Conservation (phyloP, 805 yeast species). For the Brettanomyces nanus region DNA sequence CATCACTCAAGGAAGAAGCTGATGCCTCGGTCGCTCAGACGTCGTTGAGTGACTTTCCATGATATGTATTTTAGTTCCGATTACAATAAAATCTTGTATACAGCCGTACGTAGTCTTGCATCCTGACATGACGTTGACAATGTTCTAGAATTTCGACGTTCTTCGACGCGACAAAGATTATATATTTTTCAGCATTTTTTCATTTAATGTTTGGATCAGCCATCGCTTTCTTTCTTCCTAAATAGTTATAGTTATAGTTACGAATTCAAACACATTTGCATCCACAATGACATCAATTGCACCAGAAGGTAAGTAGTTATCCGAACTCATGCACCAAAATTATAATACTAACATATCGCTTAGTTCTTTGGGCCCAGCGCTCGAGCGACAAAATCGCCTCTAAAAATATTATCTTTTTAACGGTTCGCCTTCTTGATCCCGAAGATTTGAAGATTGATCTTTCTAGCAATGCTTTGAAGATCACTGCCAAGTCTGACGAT, state of each 20-base stretch:
- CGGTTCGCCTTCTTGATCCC: slow-evolving; percentile 68
- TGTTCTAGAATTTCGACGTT: neutral
- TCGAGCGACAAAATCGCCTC: slow-evolving; percentile 63
- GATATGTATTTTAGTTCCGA: no score
- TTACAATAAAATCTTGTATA: no score
- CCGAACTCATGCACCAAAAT: neutral
- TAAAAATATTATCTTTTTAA: slow-evolving; percentile 70
- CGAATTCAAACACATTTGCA: no score
- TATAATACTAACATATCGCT: slow-evolving; percentile 4
- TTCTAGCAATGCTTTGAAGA: slow-evolving; percentile 44
- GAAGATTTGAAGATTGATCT: slow-evolving; percentile 53
- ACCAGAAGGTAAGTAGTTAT: slow-evolving; percentile 26
- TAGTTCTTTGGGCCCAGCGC: slow-evolving; percentile 94
- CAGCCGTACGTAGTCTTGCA: no score
- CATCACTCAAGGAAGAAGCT: slow-evolving; percentile 14
- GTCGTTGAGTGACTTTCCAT: slow-evolving; percentile 6
- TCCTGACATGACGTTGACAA: no score
- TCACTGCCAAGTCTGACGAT: slow-evolving; percentile 40
- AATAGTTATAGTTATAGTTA: no score
- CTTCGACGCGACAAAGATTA: neutral
- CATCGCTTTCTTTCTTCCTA: neutral
- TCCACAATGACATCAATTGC: slow-evolving; percentile 18
- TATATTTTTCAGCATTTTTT: neutral
- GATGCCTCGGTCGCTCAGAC: slow-evolving; percentile 15
- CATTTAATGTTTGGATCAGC: neutral